Conservation (phyloP, 192 early-diverging fungal genomes). For the Linnemannia exigua region DNA sequence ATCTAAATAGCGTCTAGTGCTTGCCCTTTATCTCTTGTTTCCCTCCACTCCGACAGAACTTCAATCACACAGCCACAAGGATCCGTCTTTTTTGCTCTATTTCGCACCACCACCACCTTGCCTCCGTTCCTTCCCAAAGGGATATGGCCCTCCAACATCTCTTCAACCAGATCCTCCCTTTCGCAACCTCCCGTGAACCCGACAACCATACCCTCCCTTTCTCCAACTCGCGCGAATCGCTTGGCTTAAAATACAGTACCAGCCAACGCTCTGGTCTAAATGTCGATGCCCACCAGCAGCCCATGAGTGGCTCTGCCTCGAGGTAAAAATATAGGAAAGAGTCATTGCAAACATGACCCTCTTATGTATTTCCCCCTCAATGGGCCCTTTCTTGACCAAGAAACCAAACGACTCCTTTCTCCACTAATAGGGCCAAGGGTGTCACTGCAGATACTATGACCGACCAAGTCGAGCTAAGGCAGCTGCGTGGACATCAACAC, state of each 20-base stretch:
- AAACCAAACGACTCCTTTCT: neutral
- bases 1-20: neutral
- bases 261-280: neutral
- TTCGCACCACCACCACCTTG: neutral
- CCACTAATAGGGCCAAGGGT: neutral
- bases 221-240: neutral
- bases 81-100: neutral
- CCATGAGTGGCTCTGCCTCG: neutral
- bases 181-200: neutral
- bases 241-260: neutral
- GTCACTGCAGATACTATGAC: neutral
- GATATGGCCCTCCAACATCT: constrained; percentile 9
- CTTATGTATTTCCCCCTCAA: no score
- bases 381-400: neutral
- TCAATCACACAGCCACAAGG: constrained; percentile 1
- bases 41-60: neutral
- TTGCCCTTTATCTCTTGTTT: neutral
- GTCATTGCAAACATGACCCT: neutral
- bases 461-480: neutral
- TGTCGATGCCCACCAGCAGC: neutral
- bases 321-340: neutral
- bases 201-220: neutral
- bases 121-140: neutral
- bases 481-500: neutral
- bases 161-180: neutral